Evolutionary conservation across 495 filamentous ascomycete species (phyloP).

Genomic region (Letharia columbiana): DNA sequence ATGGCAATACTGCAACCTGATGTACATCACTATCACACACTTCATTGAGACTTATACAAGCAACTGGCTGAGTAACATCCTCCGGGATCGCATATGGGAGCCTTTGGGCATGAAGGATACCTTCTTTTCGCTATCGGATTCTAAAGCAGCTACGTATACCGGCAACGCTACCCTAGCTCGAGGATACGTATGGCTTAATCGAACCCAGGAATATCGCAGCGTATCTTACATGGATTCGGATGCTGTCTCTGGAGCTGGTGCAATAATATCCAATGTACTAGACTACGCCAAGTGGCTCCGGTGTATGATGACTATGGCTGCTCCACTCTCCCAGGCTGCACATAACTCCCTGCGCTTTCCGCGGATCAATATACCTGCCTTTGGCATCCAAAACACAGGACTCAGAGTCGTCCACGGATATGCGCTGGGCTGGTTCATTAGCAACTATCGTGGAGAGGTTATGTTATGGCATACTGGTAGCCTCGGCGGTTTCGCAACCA

Average conservation of each 20-base stretch:
- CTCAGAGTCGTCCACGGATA: conserved; percentile 31
- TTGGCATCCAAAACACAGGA: not conserved
- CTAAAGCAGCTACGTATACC: conserved; percentile 23
- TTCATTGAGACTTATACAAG: conserved; percentile 38
- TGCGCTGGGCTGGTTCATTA: conserved; percentile 39
- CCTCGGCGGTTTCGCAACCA: conserved; percentile 37
- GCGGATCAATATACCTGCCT: conserved; percentile 24
- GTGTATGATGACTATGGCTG: conserved; percentile 29
- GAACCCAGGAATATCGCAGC: conserved; percentile 16
- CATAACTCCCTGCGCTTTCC: conserved; percentile 35
- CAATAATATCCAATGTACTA: conserved; percentile 41
- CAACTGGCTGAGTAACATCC: conserved; percentile 34
- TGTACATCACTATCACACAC: conserved; percentile 41
- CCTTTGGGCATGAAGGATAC: conserved; percentile 45
- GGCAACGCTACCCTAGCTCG: conserved; percentile 19
- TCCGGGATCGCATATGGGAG: conserved; percentile 38
- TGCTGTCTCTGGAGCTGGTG: conserved; percentile 41
- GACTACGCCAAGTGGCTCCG: conserved; percentile 47
- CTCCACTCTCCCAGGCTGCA: conserved; percentile 30
- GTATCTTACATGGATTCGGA: conserved; percentile 26
- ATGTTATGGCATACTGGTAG: conserved; percentile 39
- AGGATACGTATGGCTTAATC: conserved; percentile 29
- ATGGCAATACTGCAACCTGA: conserved; percentile 47
- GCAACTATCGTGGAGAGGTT: conserved; percentile 36
- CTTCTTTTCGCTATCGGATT: conserved; percentile 38